Conservation (phyloP, 163 green algal genomes). For the Chlorella variabilis region DNA sequence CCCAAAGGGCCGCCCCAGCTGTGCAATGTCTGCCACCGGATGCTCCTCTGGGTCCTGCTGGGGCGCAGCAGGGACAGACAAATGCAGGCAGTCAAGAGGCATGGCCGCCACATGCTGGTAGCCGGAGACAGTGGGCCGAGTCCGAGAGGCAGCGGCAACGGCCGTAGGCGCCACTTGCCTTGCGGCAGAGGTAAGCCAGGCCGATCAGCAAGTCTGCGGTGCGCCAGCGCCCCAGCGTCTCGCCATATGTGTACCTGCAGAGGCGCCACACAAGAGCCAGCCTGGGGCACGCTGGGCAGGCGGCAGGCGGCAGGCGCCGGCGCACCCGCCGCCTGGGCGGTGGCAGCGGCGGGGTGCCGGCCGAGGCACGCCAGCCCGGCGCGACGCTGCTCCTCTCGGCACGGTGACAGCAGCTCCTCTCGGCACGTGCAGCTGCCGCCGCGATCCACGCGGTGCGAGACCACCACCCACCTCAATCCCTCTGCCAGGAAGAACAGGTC, state of each 20-base stretch:
- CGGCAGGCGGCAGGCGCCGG: background rate
- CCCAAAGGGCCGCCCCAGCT: slow-evolving; percentile 23
- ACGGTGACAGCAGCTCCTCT: no score
- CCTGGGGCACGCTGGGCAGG: no score
- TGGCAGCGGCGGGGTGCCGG: no score
- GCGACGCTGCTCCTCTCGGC: background rate
- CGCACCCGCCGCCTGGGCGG: background rate
- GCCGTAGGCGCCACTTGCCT: background rate
- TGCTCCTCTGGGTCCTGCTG: slow-evolving; percentile 51
- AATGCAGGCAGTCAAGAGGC: background rate
- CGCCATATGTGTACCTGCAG: slow-evolving; percentile 73
- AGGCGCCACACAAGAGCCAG: no score
- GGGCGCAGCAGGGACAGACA: background rate
- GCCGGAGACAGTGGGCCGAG: background rate
- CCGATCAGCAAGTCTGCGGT: slow-evolving; percentile 86
- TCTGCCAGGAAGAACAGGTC: slow-evolving; percentile 83
- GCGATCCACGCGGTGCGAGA: background rate
- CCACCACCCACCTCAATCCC: slow-evolving; percentile 64
- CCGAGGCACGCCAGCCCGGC: background rate
- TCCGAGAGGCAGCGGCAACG: background rate
- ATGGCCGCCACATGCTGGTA: background rate
- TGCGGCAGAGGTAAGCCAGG: slow-evolving; percentile 80
- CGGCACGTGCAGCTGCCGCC: background rate
- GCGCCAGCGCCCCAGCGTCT: slow-evolving; percentile 81
- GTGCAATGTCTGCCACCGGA: slow-evolving; percentile 70